These are phyloP conservation scores for Pythium graminicola DNA, from an alignment of 352 stramenopile species.

Conservation along the genomic window DNA sequence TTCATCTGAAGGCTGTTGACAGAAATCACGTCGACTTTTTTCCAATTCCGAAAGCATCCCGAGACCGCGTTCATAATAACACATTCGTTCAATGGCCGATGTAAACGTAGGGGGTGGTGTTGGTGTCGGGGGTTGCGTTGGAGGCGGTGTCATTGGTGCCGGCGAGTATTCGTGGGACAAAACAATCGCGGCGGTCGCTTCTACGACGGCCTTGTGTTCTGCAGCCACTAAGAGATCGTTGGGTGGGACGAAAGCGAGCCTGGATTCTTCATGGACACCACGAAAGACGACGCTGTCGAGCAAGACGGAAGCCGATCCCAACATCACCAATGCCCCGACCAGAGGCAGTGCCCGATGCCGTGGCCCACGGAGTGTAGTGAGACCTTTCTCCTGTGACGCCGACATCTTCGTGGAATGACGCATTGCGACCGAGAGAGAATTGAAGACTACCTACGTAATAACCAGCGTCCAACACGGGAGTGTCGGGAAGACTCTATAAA, in stretches of 20 bases:
- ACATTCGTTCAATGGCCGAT: not conserved
- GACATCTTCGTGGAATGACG: too few species aligned
- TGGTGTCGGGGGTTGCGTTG: not conserved
- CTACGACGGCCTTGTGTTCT: not conserved
- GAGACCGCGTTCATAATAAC: constrained; percentile 9
- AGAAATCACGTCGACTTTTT: not conserved
- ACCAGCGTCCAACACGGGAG: too few species aligned
- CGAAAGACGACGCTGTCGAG: not conserved
- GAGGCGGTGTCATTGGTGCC: not conserved
- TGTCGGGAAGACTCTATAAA: too few species aligned
- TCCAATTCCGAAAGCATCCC: not conserved
- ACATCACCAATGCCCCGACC: not conserved
- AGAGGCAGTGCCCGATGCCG: not conserved
- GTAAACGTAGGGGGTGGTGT: not conserved
- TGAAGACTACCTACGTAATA: too few species aligned
- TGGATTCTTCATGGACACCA: not conserved
- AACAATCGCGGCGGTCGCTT: not conserved
- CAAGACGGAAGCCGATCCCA: not conserved
- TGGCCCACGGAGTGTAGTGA: too few species aligned
- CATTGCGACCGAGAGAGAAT: too few species aligned
- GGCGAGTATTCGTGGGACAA: not conserved
- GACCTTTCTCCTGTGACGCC: too few species aligned
- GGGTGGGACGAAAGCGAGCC: not conserved
- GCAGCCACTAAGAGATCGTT: not conserved
- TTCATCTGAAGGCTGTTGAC: not conserved